These are phyloP conservation scores for Thozetella sp. DNA, from an alignment of 495 filamentous ascomycete species.

Conservation along the genomic window DNA sequence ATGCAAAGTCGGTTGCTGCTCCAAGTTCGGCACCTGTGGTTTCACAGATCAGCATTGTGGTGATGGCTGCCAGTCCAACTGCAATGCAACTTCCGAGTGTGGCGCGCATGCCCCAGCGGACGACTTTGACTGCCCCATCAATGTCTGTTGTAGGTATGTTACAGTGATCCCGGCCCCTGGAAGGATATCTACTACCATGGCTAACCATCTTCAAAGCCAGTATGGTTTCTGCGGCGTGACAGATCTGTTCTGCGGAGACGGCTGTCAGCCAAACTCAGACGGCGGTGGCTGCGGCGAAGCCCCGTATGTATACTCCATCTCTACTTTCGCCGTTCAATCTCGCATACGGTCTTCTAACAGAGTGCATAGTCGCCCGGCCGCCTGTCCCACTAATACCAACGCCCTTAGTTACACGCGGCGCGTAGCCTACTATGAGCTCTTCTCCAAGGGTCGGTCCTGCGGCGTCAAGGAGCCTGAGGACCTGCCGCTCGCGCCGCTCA, in stretches of 20 bases:
- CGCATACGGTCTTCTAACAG: not conserved
- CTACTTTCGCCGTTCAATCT: not conserved
- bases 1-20: not conserved
- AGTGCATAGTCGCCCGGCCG: not conserved
- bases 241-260: not conserved
- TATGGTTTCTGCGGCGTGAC: constrained; percentile 10
- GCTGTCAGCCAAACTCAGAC: constrained; percentile 2
- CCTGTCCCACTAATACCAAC: not conserved
- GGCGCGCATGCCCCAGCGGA: not conserved
- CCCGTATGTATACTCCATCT: not conserved
- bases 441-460: not conserved
- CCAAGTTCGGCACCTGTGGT: not conserved
- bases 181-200: not conserved
- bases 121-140: constrained; percentile 9
- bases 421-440: constrained; percentile 7
- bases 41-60: not conserved
- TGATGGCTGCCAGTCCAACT: not conserved
- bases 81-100: not conserved
- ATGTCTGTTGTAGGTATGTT: constrained; percentile 9
- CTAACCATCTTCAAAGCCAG: not conserved
- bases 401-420: not conserved
- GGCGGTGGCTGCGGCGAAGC: not conserved
- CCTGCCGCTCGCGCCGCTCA: constrained; percentile 1
- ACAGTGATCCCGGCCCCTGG: not conserved
- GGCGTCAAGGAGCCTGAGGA: constrained; percentile 2